A percentile compares a stretch with the other conserved stretches of the same genome.
Conservation (phyloP, 306 rosid genomes). For the Fragaria nilgerrensis region DNA sequence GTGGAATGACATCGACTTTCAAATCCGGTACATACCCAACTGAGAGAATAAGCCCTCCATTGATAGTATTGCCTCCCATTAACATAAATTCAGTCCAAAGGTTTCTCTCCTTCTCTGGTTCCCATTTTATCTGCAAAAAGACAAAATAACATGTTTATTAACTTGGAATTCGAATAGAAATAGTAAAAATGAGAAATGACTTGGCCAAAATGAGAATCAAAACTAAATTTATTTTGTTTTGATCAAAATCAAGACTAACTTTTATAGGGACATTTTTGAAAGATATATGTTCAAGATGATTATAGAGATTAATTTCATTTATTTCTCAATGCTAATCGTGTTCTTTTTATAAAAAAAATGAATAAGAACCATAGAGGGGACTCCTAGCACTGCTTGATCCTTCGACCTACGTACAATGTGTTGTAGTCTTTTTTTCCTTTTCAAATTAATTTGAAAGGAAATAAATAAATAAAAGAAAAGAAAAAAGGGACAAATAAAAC, state of each 20-base stretch:
- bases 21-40: constrained; percentile 60
- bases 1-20: constrained; percentile 50
- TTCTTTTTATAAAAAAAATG: too few relatives aligned
- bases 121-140: constrained; percentile 24
- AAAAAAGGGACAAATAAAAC: constrained; percentile 17
- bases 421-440: neutral
- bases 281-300: neutral
- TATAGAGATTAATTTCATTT: neutral
- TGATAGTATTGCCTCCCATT: neutral
- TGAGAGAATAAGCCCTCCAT: constrained; percentile 49
- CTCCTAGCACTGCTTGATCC: neutral
- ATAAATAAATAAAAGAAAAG: too few relatives aligned
- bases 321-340: too few relatives aligned
- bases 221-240: neutral
- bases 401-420: neutral
- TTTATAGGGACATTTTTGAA: neutral
- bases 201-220: neutral
- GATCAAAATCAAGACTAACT: too few relatives aligned
- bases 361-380: too few relatives aligned
- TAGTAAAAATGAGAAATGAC: neutral
- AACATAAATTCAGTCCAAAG: neutral
- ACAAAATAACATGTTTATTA: neutral
- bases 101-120: neutral
- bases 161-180: neutral
- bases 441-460: neutral